These are phyloP conservation scores for Fusarium transvaalense DNA, from an alignment of 2,329 filamentous ascomycete genomes.

Conservation along the genomic window DNA sequence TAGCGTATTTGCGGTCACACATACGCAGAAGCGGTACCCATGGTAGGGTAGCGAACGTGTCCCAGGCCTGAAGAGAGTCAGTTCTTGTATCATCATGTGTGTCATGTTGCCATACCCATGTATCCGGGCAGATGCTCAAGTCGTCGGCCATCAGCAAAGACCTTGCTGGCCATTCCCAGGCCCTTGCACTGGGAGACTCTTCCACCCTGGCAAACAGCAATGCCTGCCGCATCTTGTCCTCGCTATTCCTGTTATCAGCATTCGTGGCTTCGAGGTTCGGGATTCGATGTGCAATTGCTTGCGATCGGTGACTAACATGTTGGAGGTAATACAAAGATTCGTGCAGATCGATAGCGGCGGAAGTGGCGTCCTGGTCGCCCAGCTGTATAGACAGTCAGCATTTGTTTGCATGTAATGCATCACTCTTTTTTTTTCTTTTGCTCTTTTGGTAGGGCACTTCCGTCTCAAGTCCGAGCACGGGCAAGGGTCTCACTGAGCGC, in stretches of 20 bases:
- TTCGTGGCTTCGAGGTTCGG: slow-evolving; percentile 24
- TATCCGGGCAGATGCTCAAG: slow-evolving; percentile 73
- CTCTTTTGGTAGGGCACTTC: slow-evolving; percentile 28
- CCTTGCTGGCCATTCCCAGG: slow-evolving; percentile 78
- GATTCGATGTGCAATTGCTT: not conserved
- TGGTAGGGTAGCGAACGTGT: slow-evolving; percentile 90
- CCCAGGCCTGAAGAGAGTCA: slow-evolving; percentile 62
- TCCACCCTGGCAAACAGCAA: slow-evolving; percentile 81
- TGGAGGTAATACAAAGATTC: slow-evolving; percentile 79
- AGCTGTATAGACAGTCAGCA: slow-evolving; percentile 44
- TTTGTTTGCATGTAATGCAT: slow-evolving; percentile 1
- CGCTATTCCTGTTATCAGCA: slow-evolving; percentile 62
- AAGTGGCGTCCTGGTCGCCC: slow-evolving; percentile 52
- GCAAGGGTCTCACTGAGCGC: slow-evolving; percentile 34
- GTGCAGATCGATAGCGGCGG: slow-evolving; percentile 74
- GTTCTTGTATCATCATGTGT: slow-evolving; percentile 10
- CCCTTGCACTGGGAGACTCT: slow-evolving; percentile 91
- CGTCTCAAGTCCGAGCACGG: slow-evolving; percentile 31
- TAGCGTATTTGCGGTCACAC: slow-evolving; percentile 12
- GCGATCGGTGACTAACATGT: slow-evolving; percentile 51
- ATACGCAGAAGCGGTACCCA: slow-evolving; percentile 75
- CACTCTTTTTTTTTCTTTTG: slow-evolving; percentile 9
- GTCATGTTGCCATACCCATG: slow-evolving; percentile 68
- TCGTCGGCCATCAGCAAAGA: slow-evolving; percentile 84
- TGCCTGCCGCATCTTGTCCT: slow-evolving; percentile 90